Base-by-base conservation (phyloP, 225 moss, liverwort and hornwort genomes). In the Bryum argenteum region DNA sequence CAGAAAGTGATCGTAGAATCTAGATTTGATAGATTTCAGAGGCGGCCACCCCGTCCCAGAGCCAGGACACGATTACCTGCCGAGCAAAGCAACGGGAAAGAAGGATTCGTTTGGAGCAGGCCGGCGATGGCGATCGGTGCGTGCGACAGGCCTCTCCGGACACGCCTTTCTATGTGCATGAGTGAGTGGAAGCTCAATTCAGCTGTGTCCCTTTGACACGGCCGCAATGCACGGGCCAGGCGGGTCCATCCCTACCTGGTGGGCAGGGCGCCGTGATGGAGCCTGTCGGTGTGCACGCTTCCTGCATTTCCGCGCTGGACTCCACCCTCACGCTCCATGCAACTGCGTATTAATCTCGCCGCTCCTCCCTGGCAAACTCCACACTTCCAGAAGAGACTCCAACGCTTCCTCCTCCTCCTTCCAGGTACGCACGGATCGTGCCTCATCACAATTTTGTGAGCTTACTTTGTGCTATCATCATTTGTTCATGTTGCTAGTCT, bases 11-110 rank as follows among this genome's bases (percentile, higher is more conserved):
- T 39, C 8, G 22, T 62, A 72, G 63, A 63, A 40, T 1, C 15
- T 5, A 44, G 18, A 3, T 41, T 10, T n/a, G 17, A 42, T 33
- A 48, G 70, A 70, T 58, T 9, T 8, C 12, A 1, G 17, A 10
- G 20, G 2, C 22, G 16, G 13, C 38, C 16, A 7, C 42, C 21
- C 1, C 42, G 59, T 77, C 71, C 16, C 13, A 22, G 12, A 12
- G 9, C 52, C 0, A 42, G 66, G 77, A 77, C 66, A 66, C 12
- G 43, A 9, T 11, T 6, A 66, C 77, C 53, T 28, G 52, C 59
- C 58, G 23, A 47, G 19, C 33, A 33, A 52, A 47, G 19, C n/a
- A n/a, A n/a, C n/a, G n/a, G n/a, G n/a, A n/a, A n/a, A n/a, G 33
- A 33, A 6, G 7, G 3, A 4, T 33, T 6, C 33, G 5, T 33